A percentile compares a stretch with the other conserved stretches of the same genome.
These are phyloP conservation scores for Stenogyne calaminthoides DNA, from an alignment of 305 asterid genomes.

Conservation along the genomic window DNA sequence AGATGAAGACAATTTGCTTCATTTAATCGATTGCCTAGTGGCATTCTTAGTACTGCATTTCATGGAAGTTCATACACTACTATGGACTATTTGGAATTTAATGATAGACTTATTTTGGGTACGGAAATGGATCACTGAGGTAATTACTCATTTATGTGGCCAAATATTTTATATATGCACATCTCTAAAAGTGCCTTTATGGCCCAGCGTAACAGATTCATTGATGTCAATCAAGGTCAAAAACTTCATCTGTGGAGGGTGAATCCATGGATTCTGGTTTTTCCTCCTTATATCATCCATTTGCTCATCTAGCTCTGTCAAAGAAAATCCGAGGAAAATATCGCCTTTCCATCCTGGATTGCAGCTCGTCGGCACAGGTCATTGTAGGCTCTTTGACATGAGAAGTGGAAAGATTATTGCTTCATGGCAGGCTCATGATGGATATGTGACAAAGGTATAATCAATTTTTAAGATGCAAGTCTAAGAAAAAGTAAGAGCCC, in stretches of 20 bases:
- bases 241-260: conserved; percentile 95
- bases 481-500: neutral
- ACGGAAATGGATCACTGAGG: conserved; percentile 99
- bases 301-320: conserved; percentile 73
- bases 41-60: conserved; percentile 74
- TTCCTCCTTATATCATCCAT: conserved; percentile 85
- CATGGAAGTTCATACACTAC: conserved; percentile 89
- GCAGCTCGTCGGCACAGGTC: conserved; percentile 91
- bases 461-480: conserved; percentile 23
- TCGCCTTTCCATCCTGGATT: conserved; percentile 76
- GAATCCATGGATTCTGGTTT: conserved; percentile 69
- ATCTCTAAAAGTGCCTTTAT: conserved; percentile 26
- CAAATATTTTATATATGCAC: conserved; percentile 14
- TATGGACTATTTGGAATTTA: conserved; percentile 77
- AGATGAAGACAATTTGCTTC: conserved; percentile 76
- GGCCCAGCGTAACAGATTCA: conserved; percentile 73
- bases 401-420: conserved; percentile 84
- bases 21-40: conserved; percentile 75
- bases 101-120: conserved; percentile 74
- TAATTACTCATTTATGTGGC: conserved; percentile 37
- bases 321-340: conserved; percentile 45
- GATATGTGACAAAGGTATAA: conserved; percentile 92
- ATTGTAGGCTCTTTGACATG: conserved; percentile 83
- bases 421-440: conserved; percentile 99
- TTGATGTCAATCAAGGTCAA: conserved; percentile 85